Evolutionary conservation across 371 early-diverging fungal species (phyloP).

Genomic region (Rhizopus arrhizus): DNA sequence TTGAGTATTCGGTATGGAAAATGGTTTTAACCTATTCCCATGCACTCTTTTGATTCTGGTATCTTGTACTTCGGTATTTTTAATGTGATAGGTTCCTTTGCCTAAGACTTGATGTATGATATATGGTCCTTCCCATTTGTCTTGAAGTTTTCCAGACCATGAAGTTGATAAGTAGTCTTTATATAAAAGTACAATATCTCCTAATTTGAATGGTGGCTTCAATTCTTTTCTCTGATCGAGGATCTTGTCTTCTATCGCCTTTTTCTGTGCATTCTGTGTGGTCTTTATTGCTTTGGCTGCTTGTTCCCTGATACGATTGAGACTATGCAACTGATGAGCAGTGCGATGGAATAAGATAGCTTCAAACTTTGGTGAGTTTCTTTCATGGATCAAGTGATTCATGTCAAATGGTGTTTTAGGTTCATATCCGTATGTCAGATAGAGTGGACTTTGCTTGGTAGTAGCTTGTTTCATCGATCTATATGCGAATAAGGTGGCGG

Average conservation of each 20-base stretch:
- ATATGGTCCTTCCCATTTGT: constrained; percentile 2
- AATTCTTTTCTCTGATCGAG: not conserved
- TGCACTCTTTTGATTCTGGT: not conserved
- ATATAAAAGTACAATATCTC: not conserved
- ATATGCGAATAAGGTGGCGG: constrained; percentile 2
- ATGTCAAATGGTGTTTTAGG: constrained; percentile 2
- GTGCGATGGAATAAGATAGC: too few species aligned
- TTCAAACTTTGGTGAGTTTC: not conserved
- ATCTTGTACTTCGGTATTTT: not conserved
- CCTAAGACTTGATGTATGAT: not conserved
- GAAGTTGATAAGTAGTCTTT: constrained; percentile 4
- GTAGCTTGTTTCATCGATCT: constrained; percentile 2
- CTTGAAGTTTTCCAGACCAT: constrained; percentile 1
- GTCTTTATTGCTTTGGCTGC: too few species aligned
- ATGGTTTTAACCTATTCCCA: not conserved
- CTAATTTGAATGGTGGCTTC: not conserved
- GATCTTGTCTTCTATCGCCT: too few species aligned
- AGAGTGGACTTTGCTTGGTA: constrained; percentile 3
- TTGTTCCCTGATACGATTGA: too few species aligned
- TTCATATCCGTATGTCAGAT: not conserved
- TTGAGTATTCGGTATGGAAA: not conserved
- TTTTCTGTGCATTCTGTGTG: too few species aligned
- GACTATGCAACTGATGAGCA: too few species aligned
- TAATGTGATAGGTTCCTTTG: not conserved
- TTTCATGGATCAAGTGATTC: not conserved